Conservation (phyloP, 176 grass and related monocot genomes). For the Avena atlantica region DNA sequence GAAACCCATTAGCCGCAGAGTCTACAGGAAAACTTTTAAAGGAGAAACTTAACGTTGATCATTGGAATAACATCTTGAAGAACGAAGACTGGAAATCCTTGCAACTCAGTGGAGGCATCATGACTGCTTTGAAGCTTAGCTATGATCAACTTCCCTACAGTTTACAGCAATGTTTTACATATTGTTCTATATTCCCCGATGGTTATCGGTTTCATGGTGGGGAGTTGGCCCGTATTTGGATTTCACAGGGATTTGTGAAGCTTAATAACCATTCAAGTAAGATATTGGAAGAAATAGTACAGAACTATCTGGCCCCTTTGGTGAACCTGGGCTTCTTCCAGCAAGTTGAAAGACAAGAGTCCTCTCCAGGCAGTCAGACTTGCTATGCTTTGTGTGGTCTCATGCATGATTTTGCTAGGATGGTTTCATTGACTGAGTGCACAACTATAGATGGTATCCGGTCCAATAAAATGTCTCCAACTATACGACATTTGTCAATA, state of each 20-base stretch:
- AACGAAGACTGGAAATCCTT: slow-evolving; percentile 40
- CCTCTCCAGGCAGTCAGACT: background rate
- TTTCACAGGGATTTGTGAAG: slow-evolving; percentile 59
- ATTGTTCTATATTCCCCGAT: slow-evolving; percentile 12
- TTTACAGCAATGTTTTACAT: slow-evolving; percentile 15
- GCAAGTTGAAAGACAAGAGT: background rate
- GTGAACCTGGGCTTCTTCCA: slow-evolving; percentile 38
- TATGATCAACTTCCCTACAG: slow-evolving; percentile 8
- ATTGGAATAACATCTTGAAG: slow-evolving; percentile 42
- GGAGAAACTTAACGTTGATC: background rate
- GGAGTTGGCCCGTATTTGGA: slow-evolving; percentile 41
- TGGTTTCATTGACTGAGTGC: slow-evolving; percentile 30
- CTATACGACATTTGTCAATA: slow-evolving; percentile 43
- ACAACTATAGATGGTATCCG: slow-evolving; percentile 7
- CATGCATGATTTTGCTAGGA: slow-evolving; percentile 50
- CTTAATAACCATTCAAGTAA: background rate
- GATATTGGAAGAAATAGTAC: slow-evolving; percentile 42
- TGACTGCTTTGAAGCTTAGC: slow-evolving; percentile 28
- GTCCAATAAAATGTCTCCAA: background rate
- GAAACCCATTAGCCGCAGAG: slow-evolving; percentile 47
- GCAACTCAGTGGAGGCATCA: background rate
- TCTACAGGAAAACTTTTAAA: background rate
- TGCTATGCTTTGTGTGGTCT: slow-evolving; percentile 31
- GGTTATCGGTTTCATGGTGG: background rate
- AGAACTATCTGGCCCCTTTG: slow-evolving; percentile 18